phyloP scores from a whole-genome alignment of 1,139 yeast species.

The Saccharomyces hybrid region DNA sequence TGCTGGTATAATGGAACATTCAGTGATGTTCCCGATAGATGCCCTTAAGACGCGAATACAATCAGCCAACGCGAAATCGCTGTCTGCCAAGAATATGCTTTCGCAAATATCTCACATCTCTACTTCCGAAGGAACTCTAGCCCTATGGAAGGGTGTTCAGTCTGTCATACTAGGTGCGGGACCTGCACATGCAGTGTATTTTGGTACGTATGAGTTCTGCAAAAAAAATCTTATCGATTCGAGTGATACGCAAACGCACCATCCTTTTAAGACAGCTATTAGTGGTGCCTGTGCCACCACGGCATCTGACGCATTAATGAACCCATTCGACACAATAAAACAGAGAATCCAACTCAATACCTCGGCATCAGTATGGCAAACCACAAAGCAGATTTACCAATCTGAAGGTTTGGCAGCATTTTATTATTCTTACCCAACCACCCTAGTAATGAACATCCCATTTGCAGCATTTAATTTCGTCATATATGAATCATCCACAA shows the following conservation, averaged over 20 bases:
- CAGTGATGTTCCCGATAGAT: constrained; percentile 94
- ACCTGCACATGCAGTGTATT: constrained; percentile 96
- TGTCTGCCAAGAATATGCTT: constrained; percentile 38
- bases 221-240: constrained; percentile 37
- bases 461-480: constrained; percentile 94
- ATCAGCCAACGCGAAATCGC: constrained; percentile 35
- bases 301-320: constrained; percentile 92
- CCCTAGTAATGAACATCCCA: constrained; percentile 86
- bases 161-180: constrained; percentile 95
- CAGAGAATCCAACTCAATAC: constrained; percentile 65
- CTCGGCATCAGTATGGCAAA: constrained; percentile 30
- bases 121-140: constrained; percentile 79
- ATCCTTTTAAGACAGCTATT: constrained; percentile 71
- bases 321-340: constrained; percentile 91
- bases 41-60: constrained; percentile 95
- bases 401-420: constrained; percentile 78
- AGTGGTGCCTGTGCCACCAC: constrained; percentile 92
- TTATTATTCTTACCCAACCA: constrained; percentile 90
- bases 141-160: constrained; percentile 91
- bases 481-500: constrained; percentile 76
- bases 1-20: constrained; percentile 97
- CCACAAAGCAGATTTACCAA: constrained; percentile 45
- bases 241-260: constrained; percentile 28
- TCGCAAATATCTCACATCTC: constrained; percentile 65
- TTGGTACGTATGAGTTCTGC: constrained; percentile 83